phyloP scores from a whole-genome alignment of 768 basidiomycete species.

The Mycena albidolilacea region DNA sequence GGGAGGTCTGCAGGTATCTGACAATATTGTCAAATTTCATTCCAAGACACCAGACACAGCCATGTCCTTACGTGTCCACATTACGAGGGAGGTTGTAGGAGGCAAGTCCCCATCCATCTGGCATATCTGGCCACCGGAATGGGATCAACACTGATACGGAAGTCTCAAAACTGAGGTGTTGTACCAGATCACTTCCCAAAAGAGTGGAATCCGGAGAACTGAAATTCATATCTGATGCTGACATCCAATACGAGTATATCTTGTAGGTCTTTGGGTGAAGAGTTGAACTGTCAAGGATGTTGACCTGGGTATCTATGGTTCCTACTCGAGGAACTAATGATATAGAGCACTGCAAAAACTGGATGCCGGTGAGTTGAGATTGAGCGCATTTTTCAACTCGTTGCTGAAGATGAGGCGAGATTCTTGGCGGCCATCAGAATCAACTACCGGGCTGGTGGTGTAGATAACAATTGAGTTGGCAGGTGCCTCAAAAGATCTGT shows the following conservation, averaged over 20 bases:
- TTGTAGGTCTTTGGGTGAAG: neutral
- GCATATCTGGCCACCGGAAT: too few relatives aligned
- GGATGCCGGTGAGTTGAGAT: neutral
- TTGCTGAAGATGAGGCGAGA: neutral
- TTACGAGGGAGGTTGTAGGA: too few relatives aligned
- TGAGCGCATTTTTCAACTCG: too few relatives aligned
- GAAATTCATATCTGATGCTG: neutral
- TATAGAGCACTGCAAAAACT: constrained; percentile 10
- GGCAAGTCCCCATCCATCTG: too few relatives aligned
- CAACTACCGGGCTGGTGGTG: neutral
- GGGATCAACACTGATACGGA: too few relatives aligned
- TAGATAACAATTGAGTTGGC: constrained; percentile 2
- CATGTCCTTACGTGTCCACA: too few relatives aligned
- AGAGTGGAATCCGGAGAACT: neutral
- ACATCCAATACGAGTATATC: neutral
- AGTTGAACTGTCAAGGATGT: neutral
- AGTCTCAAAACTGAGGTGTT: too few relatives aligned
- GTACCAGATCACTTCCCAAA: neutral
- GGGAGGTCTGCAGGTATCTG: too few relatives aligned
- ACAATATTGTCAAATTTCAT: too few relatives aligned
- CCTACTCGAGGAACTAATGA: neutral
- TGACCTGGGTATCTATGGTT: neutral
- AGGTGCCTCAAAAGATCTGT: neutral
- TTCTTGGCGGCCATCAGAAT: neutral
- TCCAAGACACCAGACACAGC: too few relatives aligned